Conservation (phyloP, 306 rosid species). For the Erythrophleum fordii region DNA sequence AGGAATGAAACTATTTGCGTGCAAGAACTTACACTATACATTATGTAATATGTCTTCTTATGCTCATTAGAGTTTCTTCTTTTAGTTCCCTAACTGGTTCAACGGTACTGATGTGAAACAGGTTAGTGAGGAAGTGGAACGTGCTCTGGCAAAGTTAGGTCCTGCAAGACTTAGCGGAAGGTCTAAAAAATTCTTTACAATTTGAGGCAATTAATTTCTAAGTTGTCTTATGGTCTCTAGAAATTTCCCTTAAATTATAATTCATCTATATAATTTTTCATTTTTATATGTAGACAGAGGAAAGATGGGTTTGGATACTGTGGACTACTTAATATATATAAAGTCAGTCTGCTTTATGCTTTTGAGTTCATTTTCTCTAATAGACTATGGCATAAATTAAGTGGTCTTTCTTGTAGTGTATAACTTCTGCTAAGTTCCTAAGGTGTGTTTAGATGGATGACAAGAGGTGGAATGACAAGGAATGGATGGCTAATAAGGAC, state of each 20-base stretch:
- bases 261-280: not conserved
- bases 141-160: slow-evolving; percentile 88
- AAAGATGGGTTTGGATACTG: slow-evolving; percentile 22
- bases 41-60: not conserved
- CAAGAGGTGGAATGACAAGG: not conserved
- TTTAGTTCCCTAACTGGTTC: slow-evolving; percentile 31
- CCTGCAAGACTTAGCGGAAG: slow-evolving; percentile 84
- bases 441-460: not conserved
- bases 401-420: not conserved
- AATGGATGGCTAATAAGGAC: not conserved
- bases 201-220: slow-evolving; percentile 33
- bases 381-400: slow-evolving; percentile 11
- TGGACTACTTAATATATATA: slow-evolving; percentile 3
- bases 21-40: not conserved
- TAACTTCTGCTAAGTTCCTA: not conserved
- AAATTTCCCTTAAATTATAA: slow-evolving; percentile 16
- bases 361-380: slow-evolving; percentile 9
- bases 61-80: slow-evolving; percentile 8
- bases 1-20: not conserved
- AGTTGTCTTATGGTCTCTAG: slow-evolving; percentile 21
- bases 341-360: not conserved
- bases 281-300: slow-evolving; percentile 23
- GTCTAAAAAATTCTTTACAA: slow-evolving; percentile 43
- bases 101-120: slow-evolving; percentile 47
- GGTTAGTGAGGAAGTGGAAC: slow-evolving; percentile 98